Evolutionary conservation across 129 eudicot species (phyloP).

Genomic region (Solidago caesia): DNA sequence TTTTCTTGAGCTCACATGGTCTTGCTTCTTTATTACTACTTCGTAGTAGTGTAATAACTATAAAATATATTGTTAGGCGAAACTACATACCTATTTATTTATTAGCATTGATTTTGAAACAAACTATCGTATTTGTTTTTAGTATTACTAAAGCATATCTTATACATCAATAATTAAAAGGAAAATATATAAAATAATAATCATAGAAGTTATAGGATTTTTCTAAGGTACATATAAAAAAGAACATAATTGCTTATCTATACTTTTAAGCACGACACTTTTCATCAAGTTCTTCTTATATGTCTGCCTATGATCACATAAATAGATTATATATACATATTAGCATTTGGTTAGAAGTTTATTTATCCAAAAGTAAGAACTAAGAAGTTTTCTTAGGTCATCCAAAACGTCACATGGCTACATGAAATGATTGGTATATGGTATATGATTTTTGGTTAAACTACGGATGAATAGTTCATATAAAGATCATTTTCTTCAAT

Average conservation of each 20-base stretch:
- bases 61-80: conserved; percentile 6
- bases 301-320: neutral
- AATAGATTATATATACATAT: neutral
- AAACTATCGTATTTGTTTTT: neutral
- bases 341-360: neutral
- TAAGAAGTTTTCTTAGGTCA: too few species aligned
- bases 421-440: neutral
- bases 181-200: conserved; percentile 1
- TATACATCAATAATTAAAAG: conserved; percentile 19
- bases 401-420: too few species aligned
- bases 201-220: neutral
- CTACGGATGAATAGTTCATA: too few species aligned
- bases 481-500: too few species aligned
- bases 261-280: neutral
- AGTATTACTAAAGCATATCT: conserved; percentile 4
- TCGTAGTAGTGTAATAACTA: neutral
- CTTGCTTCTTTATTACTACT: conserved; percentile 33
- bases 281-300: neutral
- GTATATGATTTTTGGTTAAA: too few species aligned
- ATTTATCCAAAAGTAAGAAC: too few species aligned
- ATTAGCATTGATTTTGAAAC: conserved; percentile 1
- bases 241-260: neutral
- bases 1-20: conserved; percentile 30
- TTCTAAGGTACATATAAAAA: neutral
- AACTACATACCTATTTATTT: neutral